phyloP scores from a whole-genome alignment of 768 basidiomycete species.

The Trametes gibbosa region DNA sequence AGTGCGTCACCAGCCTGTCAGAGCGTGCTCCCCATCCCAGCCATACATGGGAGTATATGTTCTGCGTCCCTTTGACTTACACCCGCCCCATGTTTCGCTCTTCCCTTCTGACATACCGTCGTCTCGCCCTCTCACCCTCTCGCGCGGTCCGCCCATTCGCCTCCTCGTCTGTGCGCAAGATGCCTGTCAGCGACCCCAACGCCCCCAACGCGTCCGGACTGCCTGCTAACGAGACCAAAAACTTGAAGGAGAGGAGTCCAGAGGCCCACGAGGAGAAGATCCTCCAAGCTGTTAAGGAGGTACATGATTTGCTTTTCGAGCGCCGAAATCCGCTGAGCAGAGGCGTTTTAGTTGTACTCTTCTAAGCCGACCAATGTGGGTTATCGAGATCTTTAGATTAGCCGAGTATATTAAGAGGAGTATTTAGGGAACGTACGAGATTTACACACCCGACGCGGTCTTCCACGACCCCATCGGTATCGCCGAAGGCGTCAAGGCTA shows the following conservation, averaged over 20 bases:
- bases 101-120: background rate
- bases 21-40: background rate
- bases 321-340: background rate
- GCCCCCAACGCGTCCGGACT: conserved; percentile 40
- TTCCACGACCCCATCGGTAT: conserved; percentile 49
- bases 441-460: conserved; percentile 40
- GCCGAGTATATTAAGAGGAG: background rate
- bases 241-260: conserved; percentile 35
- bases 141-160: conserved; percentile 1
- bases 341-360: conserved; percentile 35
- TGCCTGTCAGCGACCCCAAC: conserved; percentile 25
- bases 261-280: conserved; percentile 38
- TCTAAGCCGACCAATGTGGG: conserved; percentile 38
- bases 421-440: conserved; percentile 39
- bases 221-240: conserved; percentile 36
- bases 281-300: conserved; percentile 42
- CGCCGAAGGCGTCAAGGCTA: conserved; percentile 38
- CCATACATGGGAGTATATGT: background rate
- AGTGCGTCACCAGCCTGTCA: conserved; percentile 9
- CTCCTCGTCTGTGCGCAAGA: conserved; percentile 7
- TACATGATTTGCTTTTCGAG: conserved; percentile 19
- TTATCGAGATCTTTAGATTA: background rate
- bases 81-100: background rate
- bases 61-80: too few relatives aligned
- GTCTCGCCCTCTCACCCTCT: background rate